Conservation (phyloP, 495 filamentous ascomycete species). For the Penicillium waksmanii region DNA sequence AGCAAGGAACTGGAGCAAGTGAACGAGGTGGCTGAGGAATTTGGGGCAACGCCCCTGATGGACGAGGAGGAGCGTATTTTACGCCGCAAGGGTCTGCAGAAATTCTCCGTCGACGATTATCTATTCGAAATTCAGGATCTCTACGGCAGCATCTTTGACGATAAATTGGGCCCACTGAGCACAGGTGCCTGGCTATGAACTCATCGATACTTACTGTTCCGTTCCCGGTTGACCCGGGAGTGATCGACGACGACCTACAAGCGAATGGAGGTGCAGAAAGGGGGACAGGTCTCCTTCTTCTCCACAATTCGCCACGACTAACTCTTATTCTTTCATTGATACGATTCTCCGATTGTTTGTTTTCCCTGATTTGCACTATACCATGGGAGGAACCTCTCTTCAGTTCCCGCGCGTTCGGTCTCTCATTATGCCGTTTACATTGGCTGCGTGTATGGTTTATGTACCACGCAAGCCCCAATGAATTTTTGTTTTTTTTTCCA, state of each 20-base stretch:
- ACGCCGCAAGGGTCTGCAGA: constrained; percentile 65
- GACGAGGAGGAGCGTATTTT: constrained; percentile 74
- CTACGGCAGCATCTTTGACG: constrained; percentile 56
- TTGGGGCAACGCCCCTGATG: constrained; percentile 64
- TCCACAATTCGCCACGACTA: constrained; percentile 26
- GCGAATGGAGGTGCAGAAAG: neutral
- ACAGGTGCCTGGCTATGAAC: constrained; percentile 47
- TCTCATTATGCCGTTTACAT: constrained; percentile 7
- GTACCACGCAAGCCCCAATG: neutral
- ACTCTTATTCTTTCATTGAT: constrained; percentile 36
- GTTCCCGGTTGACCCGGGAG: constrained; percentile 31
- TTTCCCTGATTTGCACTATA: constrained; percentile 31
- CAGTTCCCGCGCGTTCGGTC: constrained; percentile 19
- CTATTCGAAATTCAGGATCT: constrained; percentile 76
- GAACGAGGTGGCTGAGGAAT: constrained; percentile 81
- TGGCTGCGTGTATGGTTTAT: constrained; percentile 1
- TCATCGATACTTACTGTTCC: constrained; percentile 8
- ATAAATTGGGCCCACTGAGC: constrained; percentile 44
- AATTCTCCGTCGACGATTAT: constrained; percentile 83
- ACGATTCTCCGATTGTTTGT: constrained; percentile 20
- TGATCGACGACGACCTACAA: constrained; percentile 23
- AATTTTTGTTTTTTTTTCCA: too few relatives aligned
- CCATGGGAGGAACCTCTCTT: constrained; percentile 31
- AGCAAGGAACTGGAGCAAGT: constrained; percentile 56
- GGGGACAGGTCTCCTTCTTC: constrained; percentile 29